Conservation (phyloP, 2,329 filamentous ascomycete genomes). For the Stachybotrys chlorohalonatus region DNA sequence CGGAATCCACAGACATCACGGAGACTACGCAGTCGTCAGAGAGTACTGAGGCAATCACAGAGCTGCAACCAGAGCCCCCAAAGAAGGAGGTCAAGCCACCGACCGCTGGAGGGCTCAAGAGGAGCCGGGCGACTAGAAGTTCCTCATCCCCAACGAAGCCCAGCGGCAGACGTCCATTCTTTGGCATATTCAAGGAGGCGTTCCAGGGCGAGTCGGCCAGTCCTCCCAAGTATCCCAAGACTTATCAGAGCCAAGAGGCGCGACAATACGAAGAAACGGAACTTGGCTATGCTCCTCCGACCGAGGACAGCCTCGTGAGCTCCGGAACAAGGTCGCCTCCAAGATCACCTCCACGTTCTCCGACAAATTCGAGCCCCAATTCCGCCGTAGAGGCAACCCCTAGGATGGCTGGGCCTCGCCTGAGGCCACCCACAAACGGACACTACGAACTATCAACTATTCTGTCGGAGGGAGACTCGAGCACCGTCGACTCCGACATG, state of each 20-base stretch:
- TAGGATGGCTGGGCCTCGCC: slow-evolving; percentile 21
- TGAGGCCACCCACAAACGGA: slow-evolving; percentile 43
- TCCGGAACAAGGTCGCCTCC: not conserved
- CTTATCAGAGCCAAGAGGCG: slow-evolving; percentile 40
- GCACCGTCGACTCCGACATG: slow-evolving; percentile 37
- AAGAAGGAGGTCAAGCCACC: slow-evolving; percentile 17
- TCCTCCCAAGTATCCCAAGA: slow-evolving; percentile 32
- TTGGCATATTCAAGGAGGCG: slow-evolving; percentile 51
- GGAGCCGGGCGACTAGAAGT: slow-evolving; percentile 46
- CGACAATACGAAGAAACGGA: slow-evolving; percentile 18
- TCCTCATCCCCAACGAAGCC: slow-evolving; percentile 39
- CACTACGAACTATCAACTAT: slow-evolving; percentile 50
- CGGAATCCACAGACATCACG: not conserved
- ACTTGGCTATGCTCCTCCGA: slow-evolving; percentile 11
- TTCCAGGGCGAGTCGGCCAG: slow-evolving; percentile 52
- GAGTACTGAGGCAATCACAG: not conserved
- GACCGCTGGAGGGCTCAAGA: slow-evolving; percentile 35
- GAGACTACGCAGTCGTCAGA: slow-evolving; percentile 5
- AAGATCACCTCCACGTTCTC: not conserved
- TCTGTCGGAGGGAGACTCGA: slow-evolving; percentile 40
- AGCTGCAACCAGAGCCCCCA: slow-evolving; percentile 7
- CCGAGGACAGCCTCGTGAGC: not conserved
- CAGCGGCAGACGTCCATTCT: slow-evolving; percentile 38
- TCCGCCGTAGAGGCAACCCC: slow-evolving; percentile 10
- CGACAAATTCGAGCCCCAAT: not conserved